These are phyloP conservation scores for Corrigiola litoralis DNA, from an alignment of 179 eudicot species.

Conservation along the genomic window DNA sequence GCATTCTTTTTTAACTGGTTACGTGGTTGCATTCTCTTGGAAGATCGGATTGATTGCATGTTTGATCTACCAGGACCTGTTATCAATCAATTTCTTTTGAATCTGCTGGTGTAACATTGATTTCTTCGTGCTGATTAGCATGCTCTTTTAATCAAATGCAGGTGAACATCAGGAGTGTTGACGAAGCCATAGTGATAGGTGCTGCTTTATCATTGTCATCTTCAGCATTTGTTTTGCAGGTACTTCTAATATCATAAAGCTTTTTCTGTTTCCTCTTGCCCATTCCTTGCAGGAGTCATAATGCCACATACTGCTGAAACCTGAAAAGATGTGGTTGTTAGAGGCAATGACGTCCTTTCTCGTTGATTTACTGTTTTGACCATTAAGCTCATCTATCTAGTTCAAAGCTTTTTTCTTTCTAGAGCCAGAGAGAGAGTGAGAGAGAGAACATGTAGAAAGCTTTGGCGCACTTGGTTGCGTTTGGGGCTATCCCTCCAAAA, in stretches of 20 bases:
- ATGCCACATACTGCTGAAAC: too few relatives aligned
- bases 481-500: too few relatives aligned
- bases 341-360: too few relatives aligned
- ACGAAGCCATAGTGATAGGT: conserved; percentile 94
- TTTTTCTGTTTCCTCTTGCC: too few relatives aligned
- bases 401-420: too few relatives aligned
- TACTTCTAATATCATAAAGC: conserved; percentile 18
- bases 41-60: background rate
- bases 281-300: too few relatives aligned
- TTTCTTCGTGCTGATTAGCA: background rate
- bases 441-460: too few relatives aligned
- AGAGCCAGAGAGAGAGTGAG: too few relatives aligned
- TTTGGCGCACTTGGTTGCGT: too few relatives aligned
- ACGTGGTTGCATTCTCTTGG: background rate
- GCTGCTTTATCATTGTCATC: conserved; percentile 98
- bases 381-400: too few relatives aligned
- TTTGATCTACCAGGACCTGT: background rate
- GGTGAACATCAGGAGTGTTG: conserved; percentile 94
- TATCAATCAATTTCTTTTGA: conserved; percentile 3
- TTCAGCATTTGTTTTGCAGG: conserved; percentile 99
- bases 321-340: too few relatives aligned
- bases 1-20: background rate
- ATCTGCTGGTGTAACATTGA: background rate
- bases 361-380: too few relatives aligned
- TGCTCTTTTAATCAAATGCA: conserved; percentile 25